Evolutionary conservation across 169 alveolate genomes (phyloP), one percentile per base, ranked within the genome.

Genomic region (Eimeria zaria): DNA sequence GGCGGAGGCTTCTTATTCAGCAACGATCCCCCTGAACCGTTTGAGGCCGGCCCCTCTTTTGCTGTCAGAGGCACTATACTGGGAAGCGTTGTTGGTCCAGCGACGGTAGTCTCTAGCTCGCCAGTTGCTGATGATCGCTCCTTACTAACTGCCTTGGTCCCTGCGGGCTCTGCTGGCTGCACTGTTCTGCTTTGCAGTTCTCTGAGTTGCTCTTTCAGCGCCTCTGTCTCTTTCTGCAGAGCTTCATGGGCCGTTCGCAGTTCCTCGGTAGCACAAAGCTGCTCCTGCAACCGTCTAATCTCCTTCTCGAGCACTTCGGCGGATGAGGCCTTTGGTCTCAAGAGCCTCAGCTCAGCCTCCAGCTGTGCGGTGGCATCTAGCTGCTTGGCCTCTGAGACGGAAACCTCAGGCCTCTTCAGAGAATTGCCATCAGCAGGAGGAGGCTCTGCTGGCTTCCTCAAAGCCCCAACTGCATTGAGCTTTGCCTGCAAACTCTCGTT

Each of bases 301-400:
- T 87, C 93, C 24, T 60, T n/a, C 93, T 58, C 81, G 22, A 87
- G 93, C 81, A 5, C 22, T 55, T 58, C 80, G 22, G 81, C 93
- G 12, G 93, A 81, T 44, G 46, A 81, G 12, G 93, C 93, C 30
- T 87, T 87, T 36, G 67, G 64, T n/a, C 62, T 87, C 53, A 87
- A 41, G 55, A 71, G 64, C 44, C 33, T 44, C 78, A 87, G 46
- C 83, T 87, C 69, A n/a, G 78, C 93, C 67, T 87, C 83, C 8
- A 87, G 93, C 60, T 60, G 64, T 58, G 93, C 93, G 16, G 53
- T 7, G 30, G 44, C 83, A 44, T 62, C 44, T 33, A 24, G 58
- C 93, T 87, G 78, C 51, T 8, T 51, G 64, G n/a, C 60, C 18
- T 60, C 93, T 41, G 64, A 24, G 64, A 22, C 8, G 41, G 67